These are phyloP conservation scores for Artemisia annua DNA, from an alignment of 129 eudicot genomes.

Conservation along the genomic window DNA sequence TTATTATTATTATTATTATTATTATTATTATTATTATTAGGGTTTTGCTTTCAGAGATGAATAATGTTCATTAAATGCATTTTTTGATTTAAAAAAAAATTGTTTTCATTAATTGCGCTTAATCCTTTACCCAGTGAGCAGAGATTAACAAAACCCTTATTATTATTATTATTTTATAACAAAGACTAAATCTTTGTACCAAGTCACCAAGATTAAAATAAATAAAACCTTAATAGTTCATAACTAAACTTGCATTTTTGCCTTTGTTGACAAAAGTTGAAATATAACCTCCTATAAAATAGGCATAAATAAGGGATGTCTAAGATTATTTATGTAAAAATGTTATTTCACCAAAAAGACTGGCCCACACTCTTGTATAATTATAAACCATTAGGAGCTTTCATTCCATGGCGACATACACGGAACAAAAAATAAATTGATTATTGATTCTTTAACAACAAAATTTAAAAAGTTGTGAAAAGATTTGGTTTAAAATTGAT, in stretches of 20 bases:
- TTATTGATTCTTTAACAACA: slow-evolving; percentile 7
- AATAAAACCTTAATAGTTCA: too few relatives aligned
- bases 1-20: too few relatives aligned
- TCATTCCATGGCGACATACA: slow-evolving; percentile 39
- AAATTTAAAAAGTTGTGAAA: background rate
- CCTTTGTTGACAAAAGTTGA: slow-evolving; percentile 11
- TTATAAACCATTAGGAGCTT: slow-evolving; percentile 35
- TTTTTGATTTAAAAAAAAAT: too few relatives aligned
- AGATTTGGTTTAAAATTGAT: slow-evolving; percentile 1
- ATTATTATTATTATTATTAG: too few relatives aligned
- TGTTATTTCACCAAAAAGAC: slow-evolving; percentile 15
- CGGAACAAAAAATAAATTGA: slow-evolving; percentile 39
- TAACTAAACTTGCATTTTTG: background rate
- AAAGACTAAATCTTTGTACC: too few relatives aligned
- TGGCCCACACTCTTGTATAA: slow-evolving; percentile 18
- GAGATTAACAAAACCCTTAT: too few relatives aligned
- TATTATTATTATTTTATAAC: too few relatives aligned
- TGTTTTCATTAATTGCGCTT: too few relatives aligned
- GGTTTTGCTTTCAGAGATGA: too few relatives aligned
- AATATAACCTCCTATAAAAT: slow-evolving; percentile 22
- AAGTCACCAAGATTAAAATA: too few relatives aligned
- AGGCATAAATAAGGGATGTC: slow-evolving; percentile 8
- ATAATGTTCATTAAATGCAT: too few relatives aligned
- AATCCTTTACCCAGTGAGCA: too few relatives aligned
- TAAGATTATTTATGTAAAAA: slow-evolving; percentile 15